Conservation (phyloP, 129 eudicot genomes). For the Kitagawia praeruptora region DNA sequence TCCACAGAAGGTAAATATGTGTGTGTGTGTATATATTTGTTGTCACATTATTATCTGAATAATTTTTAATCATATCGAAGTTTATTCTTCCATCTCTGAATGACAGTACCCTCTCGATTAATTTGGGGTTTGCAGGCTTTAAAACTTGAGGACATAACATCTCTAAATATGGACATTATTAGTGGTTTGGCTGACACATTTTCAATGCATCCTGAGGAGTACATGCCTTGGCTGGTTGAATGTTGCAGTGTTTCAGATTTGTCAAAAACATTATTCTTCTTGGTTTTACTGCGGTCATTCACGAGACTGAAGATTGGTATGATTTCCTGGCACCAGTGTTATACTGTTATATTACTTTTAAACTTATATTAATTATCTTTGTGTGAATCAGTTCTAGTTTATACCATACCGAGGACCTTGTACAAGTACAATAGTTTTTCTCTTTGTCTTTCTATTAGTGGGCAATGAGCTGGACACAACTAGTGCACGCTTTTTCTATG, state of each 20-base stretch:
- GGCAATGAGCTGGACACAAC: neutral
- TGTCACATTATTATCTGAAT: neutral
- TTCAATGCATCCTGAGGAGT: constrained; percentile 33
- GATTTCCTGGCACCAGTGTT: neutral
- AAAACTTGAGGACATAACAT: constrained; percentile 25
- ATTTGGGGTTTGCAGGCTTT: constrained; percentile 34
- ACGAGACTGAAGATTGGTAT: constrained; percentile 45
- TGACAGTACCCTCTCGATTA: neutral
- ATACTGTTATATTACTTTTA: neutral
- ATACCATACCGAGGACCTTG: neutral
- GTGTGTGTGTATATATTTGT: constrained; percentile 7
- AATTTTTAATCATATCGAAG: neutral
- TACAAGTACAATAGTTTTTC: neutral
- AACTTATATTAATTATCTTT: neutral
- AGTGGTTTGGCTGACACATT: constrained; percentile 50
- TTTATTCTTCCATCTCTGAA: neutral
- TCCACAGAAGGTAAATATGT: constrained; percentile 41
- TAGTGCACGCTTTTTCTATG: neutral
- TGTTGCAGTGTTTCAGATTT: constrained; percentile 38
- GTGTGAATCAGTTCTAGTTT: neutral
- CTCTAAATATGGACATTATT: constrained; percentile 51
- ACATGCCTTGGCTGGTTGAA: constrained; percentile 59
- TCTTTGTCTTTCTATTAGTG: neutral
- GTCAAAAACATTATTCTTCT: constrained; percentile 65
- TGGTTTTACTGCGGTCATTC: constrained; percentile 55